These are phyloP conservation scores for Symbiotaphrina buchneri DNA, from an alignment of 495 filamentous ascomycete species.

Conservation along the genomic window DNA sequence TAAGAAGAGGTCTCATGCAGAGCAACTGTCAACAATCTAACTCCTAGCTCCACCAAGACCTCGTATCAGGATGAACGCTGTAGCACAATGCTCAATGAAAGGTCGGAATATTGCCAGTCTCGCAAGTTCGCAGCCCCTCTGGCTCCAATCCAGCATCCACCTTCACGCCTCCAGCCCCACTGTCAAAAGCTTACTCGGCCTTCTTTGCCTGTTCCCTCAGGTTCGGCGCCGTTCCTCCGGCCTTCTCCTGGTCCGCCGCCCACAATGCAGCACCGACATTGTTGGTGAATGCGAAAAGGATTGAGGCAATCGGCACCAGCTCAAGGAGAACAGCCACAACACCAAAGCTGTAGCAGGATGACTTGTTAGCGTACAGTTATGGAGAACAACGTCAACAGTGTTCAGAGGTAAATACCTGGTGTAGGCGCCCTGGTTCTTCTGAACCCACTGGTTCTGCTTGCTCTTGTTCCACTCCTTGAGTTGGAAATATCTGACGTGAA, in stretches of 20 bases:
- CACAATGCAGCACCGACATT: slow-evolving; percentile 81
- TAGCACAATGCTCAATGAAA: too few species aligned
- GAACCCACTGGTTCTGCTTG: slow-evolving; percentile 39
- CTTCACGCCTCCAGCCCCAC: too few species aligned
- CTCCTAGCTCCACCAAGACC: too few species aligned
- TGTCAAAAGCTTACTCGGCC: slow-evolving; percentile 17
- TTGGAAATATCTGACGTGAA: slow-evolving; percentile 58
- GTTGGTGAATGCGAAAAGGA: slow-evolving; percentile 79
- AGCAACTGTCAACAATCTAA: too few species aligned
- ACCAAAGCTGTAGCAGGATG: slow-evolving; percentile 39
- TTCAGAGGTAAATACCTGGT: slow-evolving; percentile 38
- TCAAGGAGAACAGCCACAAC: slow-evolving; percentile 56
- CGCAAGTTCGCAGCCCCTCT: too few species aligned
- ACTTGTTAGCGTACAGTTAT: not conserved
- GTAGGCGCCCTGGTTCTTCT: slow-evolving; percentile 40
- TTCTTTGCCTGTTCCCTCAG: slow-evolving; percentile 30
- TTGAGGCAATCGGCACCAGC: slow-evolving; percentile 60
- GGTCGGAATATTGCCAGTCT: too few species aligned
- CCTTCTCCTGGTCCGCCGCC: slow-evolving; percentile 75
- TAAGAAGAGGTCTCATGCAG: too few species aligned
- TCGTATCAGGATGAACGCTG: too few species aligned
- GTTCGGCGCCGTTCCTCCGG: slow-evolving; percentile 22
- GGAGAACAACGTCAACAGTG: not conserved
- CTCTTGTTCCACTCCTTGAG: slow-evolving; percentile 53
- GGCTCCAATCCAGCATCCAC: too few species aligned